phyloP scores from a whole-genome alignment of 345 rosid genomes.

The Arabis hirsuta region DNA sequence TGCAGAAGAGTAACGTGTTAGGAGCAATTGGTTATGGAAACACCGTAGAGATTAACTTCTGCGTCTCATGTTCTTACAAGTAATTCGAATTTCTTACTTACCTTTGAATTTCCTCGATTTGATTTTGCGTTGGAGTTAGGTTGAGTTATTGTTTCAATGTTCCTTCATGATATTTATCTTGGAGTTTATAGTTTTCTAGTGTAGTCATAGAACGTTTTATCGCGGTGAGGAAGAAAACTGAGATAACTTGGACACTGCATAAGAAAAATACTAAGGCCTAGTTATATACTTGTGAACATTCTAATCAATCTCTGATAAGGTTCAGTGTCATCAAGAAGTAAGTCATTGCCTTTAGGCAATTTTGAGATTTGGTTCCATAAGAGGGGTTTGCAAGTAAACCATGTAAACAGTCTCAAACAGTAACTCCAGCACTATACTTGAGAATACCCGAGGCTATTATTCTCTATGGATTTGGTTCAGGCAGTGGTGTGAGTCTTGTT shows the following conservation, averaged over 20 bases:
- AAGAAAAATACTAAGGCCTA: neutral
- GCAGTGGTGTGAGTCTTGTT: no score
- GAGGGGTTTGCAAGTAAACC: neutral
- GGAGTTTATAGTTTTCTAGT: neutral
- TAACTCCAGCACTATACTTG: neutral
- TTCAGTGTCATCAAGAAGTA: neutral
- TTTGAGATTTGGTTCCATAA: neutral
- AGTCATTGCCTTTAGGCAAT: constrained; percentile 9
- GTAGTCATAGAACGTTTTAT: neutral
- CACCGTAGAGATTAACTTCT: constrained; percentile 71
- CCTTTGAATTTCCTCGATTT: neutral
- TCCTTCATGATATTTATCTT: neutral
- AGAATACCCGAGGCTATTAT: no score
- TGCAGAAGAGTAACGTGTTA: constrained; percentile 50
- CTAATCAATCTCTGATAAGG: neutral
- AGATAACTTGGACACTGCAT: neutral
- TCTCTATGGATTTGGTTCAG: no score
- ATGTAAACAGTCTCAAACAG: no score
- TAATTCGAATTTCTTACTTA: constrained; percentile 15
- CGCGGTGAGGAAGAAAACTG: neutral
- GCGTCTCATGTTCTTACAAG: constrained; percentile 90
- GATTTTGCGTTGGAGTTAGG: neutral
- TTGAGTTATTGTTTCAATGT: neutral
- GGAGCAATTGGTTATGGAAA: constrained; percentile 69
- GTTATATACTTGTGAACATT: neutral